These are phyloP conservation scores for Suillus paluster DNA, from an alignment of 768 basidiomycete genomes.

Conservation along the genomic window DNA sequence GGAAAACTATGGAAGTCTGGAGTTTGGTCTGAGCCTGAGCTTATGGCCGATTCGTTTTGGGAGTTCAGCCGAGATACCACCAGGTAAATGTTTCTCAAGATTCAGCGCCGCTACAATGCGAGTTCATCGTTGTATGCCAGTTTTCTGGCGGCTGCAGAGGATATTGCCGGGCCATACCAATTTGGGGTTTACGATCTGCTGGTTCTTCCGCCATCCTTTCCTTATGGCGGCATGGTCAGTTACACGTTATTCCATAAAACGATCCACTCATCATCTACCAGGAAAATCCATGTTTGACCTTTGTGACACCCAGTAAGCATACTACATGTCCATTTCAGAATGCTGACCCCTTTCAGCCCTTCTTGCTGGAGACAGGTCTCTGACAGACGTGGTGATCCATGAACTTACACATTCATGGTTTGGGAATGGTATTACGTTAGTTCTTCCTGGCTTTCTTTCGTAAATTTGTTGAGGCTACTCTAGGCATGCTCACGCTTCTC, in stretches of 20 bases:
- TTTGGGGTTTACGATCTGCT: slow-evolving; percentile 63
- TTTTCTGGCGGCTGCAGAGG: slow-evolving; percentile 52
- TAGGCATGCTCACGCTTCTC: slow-evolving; percentile 45
- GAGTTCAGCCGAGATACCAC: slow-evolving; percentile 62
- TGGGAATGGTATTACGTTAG: slow-evolving; percentile 55
- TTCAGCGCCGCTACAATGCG: not conserved
- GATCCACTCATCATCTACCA: slow-evolving; percentile 15
- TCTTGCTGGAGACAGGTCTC: slow-evolving; percentile 58
- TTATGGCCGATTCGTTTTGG: slow-evolving; percentile 53
- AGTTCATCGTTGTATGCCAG: slow-evolving; percentile 29
- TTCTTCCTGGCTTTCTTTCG: not conserved
- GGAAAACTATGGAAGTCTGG: slow-evolving; percentile 56
- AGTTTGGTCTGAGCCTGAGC: slow-evolving; percentile 63
- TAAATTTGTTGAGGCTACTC: not conserved
- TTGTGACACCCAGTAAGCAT: slow-evolving; percentile 53
- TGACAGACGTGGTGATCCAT: slow-evolving; percentile 60
- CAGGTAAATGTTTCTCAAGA: slow-evolving; percentile 34
- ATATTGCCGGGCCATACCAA: slow-evolving; percentile 50
- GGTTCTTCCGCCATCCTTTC: slow-evolving; percentile 61
- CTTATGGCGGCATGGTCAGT: slow-evolving; percentile 56
- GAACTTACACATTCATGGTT: slow-evolving; percentile 60
- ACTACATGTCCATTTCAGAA: not conserved
- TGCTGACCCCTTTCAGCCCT: slow-evolving; percentile 38
- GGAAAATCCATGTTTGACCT: slow-evolving; percentile 59
- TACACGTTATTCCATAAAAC: not conserved